Evolutionary conservation across 768 basidiomycete species (phyloP).

Genomic region (Jaapia argillacea): DNA sequence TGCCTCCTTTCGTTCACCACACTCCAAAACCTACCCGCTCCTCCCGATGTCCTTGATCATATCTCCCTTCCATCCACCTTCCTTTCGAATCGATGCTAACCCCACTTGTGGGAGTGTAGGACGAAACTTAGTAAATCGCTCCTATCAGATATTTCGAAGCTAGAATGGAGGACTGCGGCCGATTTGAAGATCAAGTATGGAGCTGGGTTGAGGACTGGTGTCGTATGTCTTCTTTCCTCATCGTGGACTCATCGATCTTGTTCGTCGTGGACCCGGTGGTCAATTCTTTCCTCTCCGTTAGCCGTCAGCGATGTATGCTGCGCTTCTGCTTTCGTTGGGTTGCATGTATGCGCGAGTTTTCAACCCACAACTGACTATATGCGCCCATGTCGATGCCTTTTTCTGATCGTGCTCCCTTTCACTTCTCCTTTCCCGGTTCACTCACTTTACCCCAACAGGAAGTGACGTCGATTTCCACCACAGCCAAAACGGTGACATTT

Average conservation of each 20-base stretch:
- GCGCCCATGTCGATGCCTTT: no score
- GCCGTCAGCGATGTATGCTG: no score
- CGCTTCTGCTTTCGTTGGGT: no score
- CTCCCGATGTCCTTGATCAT: no score
- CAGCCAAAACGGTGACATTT: conserved; percentile 51
- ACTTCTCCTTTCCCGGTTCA: conserved; percentile 4
- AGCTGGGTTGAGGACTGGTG: conserved; percentile 51
- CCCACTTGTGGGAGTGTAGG: conserved; percentile 25
- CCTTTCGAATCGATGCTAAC: conserved; percentile 3
- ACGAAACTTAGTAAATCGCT: conserved; percentile 88
- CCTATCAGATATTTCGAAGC: conserved; percentile 65
- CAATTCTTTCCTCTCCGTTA: no score
- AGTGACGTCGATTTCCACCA: conserved; percentile 61
- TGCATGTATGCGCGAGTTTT: no score
- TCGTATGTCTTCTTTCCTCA: conserved; percentile 29
- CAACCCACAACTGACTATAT: no score
- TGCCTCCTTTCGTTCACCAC: neutral
- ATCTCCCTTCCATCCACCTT: neutral
- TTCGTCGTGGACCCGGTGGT: no score
- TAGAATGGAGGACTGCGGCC: conserved; percentile 62
- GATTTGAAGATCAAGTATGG: conserved; percentile 72
- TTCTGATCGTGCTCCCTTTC: no score
- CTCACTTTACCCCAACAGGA: conserved; percentile 26
- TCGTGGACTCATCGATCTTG: no score
- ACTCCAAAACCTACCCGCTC: no score